Conservation (phyloP, 371 early-diverging fungal species). For the Mucor piriformis region DNA sequence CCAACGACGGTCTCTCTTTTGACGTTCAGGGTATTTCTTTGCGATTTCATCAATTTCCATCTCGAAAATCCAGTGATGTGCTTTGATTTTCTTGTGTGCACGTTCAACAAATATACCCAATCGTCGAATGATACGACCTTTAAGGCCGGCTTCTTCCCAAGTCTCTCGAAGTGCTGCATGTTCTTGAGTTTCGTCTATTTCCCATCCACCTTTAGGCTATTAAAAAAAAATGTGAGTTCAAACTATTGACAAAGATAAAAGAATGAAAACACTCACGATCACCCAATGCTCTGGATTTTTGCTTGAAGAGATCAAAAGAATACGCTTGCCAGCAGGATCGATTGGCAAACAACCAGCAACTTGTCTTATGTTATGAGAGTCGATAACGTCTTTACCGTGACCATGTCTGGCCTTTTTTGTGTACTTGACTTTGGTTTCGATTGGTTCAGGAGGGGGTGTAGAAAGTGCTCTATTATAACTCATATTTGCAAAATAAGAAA, state of each 20-base stretch:
- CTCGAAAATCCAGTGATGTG: constrained; percentile 63
- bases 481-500: too few relatives aligned
- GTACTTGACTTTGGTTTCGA: constrained; percentile 28
- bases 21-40: constrained; percentile 64
- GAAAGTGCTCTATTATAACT: neutral
- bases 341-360: constrained; percentile 68
- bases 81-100: constrained; percentile 52
- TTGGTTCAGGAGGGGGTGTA: constrained; percentile 15
- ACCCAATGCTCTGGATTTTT: constrained; percentile 61
- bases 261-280: constrained; percentile 35
- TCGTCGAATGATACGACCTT: constrained; percentile 54
- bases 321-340: constrained; percentile 50
- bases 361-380: constrained; percentile 45
- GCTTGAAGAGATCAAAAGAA: constrained; percentile 57
- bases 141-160: constrained; percentile 70
- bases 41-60: constrained; percentile 58
- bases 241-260: neutral
- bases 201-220: constrained; percentile 76
- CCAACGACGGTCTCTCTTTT: constrained; percentile 65
- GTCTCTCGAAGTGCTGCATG: constrained; percentile 69
- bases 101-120: constrained; percentile 59
- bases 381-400: constrained; percentile 38
- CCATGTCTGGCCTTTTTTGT: constrained; percentile 50
- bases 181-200: constrained; percentile 66
- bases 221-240: neutral